Evolutionary conservation across 495 filamentous ascomycete genomes (phyloP).

Genomic region (Neurospora intermedia): DNA sequence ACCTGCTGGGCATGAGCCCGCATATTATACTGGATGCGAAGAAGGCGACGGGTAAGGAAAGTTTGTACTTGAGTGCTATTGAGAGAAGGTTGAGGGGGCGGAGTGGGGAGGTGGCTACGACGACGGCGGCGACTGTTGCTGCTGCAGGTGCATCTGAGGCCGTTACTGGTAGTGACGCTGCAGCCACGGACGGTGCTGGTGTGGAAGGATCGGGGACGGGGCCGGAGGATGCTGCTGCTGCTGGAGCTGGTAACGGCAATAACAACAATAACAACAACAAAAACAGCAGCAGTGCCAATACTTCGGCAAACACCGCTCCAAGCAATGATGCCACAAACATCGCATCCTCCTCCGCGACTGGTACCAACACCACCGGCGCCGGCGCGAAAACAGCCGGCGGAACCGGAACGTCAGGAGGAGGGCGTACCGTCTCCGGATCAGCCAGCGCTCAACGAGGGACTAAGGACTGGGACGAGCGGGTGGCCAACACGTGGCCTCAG

Average conservation of each 20-base stretch:
- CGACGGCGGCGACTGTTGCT: constrained; percentile 9
- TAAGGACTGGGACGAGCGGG: constrained; percentile 30
- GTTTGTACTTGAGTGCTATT: constrained; percentile 64
- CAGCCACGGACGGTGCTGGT: background rate
- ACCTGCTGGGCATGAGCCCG: constrained; percentile 35
- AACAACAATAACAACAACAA: background rate
- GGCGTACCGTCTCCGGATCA: constrained; percentile 7
- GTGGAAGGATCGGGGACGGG: background rate
- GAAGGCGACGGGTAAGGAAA: constrained; percentile 49
- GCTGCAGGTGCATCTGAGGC: background rate
- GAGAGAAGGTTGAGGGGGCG: constrained; percentile 41
- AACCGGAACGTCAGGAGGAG: constrained; percentile 19
- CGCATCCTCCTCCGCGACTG: background rate
- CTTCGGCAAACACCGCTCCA: background rate
- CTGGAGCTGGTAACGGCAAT: background rate
- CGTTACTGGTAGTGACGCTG: too few species aligned
- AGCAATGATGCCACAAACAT: background rate
- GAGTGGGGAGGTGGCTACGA: constrained; percentile 8
- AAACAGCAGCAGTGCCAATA: background rate
- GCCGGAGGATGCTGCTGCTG: background rate
- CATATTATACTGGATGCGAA: constrained; percentile 47
- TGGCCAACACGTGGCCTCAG: constrained; percentile 37
- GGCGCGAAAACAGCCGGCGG: constrained; percentile 3
- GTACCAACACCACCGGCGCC: background rate
- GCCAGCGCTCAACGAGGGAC: constrained; percentile 1